phyloP scores from a whole-genome alignment of 1,284 basidiomycete species.

The Ganoderma leucocontextum region DNA sequence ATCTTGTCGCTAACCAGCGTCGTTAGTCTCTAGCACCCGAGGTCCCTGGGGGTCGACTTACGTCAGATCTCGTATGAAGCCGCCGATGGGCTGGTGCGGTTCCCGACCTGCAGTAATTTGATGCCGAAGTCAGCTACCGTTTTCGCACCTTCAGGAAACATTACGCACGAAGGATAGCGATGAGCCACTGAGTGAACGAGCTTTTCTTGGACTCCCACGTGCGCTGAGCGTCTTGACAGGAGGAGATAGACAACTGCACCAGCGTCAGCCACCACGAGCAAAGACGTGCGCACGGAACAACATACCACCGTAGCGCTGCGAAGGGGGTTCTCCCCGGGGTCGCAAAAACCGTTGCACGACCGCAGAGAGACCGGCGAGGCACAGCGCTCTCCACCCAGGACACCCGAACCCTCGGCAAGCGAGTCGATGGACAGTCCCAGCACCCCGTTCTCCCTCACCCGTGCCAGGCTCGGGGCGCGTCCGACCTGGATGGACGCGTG shows the following conservation, averaged over 20 bases:
- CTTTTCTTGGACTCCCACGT: slow-evolving; percentile 33
- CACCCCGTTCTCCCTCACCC: slow-evolving; percentile 17
- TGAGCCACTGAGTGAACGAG: slow-evolving; percentile 34
- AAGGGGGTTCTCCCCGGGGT: slow-evolving; percentile 9
- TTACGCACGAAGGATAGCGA: slow-evolving; percentile 25
- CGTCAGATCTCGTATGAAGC: slow-evolving; percentile 21
- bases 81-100: slow-evolving; percentile 24
- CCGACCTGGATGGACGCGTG: slow-evolving; percentile 19
- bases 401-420: neutral
- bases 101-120: slow-evolving; percentile 15
- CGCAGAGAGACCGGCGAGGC: slow-evolving; percentile 25
- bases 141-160: no score
- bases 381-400: slow-evolving; percentile 19
- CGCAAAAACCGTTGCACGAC: slow-evolving; percentile 33
- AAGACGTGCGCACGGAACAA: neutral
- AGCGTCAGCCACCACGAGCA: neutral
- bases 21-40: neutral
- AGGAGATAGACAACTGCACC: slow-evolving; percentile 33
- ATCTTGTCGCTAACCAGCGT: slow-evolving; percentile 21
- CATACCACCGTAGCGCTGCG: slow-evolving; percentile 30
- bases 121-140: neutral
- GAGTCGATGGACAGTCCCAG: slow-evolving; percentile 13
- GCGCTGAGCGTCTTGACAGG: slow-evolving; percentile 33
- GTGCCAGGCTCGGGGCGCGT: slow-evolving; percentile 16
- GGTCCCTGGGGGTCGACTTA: neutral